Percentiles rank a stretch among this genome's conserved stretches.
Conservation (phyloP, 2,329 filamentous ascomycete genomes). For the Podosphaera xanthii region DNA sequence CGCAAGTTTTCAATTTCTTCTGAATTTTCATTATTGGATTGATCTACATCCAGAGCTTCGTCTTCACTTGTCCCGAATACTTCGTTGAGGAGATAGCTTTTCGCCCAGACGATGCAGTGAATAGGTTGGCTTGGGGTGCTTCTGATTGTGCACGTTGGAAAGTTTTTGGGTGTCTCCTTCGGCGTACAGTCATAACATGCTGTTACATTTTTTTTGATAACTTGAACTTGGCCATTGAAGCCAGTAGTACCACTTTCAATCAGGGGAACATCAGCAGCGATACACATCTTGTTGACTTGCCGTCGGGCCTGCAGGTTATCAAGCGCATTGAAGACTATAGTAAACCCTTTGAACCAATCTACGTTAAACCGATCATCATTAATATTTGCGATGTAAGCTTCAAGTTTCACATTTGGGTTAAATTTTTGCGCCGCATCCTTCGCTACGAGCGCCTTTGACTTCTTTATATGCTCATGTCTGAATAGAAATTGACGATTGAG, state of each 20-base stretch:
- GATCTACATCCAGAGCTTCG: constrained; percentile 55
- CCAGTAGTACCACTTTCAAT: constrained; percentile 95
- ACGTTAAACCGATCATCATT: constrained; percentile 74
- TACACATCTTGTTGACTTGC: constrained; percentile 93
- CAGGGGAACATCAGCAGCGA: constrained; percentile 71
- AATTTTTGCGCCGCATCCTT: constrained; percentile 80
- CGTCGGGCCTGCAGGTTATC: constrained; percentile 86
- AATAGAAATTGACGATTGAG: constrained; percentile 96
- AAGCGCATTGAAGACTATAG: constrained; percentile 83
- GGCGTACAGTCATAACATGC: constrained; percentile 91
- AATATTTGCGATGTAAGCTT: constrained; percentile 85
- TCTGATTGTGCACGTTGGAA: constrained; percentile 89
- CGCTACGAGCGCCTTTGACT: constrained; percentile 80
- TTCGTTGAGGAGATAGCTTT: constrained; percentile 87
- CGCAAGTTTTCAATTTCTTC: constrained; percentile 73
- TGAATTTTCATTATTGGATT: constrained; percentile 62
- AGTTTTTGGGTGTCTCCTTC: constrained; percentile 79
- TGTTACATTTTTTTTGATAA: constrained; percentile 76
- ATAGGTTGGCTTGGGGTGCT: constrained; percentile 92
- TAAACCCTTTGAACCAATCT: constrained; percentile 67
- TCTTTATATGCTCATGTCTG: constrained; percentile 91
- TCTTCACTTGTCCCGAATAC: constrained; percentile 86
- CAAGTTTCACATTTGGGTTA: constrained; percentile 68
- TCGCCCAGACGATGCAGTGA: constrained; percentile 96
- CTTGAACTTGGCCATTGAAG: constrained; percentile 93